These are phyloP conservation scores for Truncatella angustata DNA, from an alignment of 2,329 filamentous ascomycete genomes.

Conservation along the genomic window DNA sequence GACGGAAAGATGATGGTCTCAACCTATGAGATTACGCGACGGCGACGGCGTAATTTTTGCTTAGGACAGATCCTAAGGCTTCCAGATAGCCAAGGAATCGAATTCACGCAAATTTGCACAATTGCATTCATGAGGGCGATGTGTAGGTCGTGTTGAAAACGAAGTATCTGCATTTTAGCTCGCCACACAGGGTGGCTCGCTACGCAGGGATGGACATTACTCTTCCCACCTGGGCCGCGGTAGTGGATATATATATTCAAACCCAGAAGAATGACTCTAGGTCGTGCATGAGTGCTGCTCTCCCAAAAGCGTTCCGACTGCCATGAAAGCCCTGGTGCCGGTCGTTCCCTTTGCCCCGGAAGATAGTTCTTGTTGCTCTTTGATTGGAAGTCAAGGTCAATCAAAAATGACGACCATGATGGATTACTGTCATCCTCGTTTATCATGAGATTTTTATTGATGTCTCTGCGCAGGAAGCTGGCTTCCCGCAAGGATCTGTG, in stretches of 20 bases:
- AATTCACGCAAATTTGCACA: neutral
- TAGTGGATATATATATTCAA: slow-evolving; percentile 39
- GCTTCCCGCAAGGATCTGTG: slow-evolving; percentile 28
- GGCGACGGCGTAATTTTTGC: neutral
- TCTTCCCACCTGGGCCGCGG: slow-evolving; percentile 23
- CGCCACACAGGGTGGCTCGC: slow-evolving; percentile 7
- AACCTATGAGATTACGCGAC: neutral
- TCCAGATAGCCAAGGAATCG: neutral
- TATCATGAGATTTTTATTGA: slow-evolving; percentile 39
- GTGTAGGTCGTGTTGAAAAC: neutral
- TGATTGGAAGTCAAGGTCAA: slow-evolving; percentile 32
- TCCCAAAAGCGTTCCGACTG: slow-evolving; percentile 14
- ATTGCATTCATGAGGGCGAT: neutral
- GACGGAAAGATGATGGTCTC: slow-evolving; percentile 1
- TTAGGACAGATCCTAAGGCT: neutral
- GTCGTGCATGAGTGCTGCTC: slow-evolving; percentile 15
- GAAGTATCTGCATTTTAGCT: slow-evolving; percentile 6
- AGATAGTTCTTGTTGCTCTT: slow-evolving; percentile 23
- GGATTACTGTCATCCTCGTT: slow-evolving; percentile 34
- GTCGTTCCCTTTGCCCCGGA: slow-evolving; percentile 35
- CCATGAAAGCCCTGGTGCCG: slow-evolving; percentile 25
- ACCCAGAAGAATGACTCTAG: slow-evolving; percentile 42
- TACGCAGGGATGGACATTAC: too few species aligned
- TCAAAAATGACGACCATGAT: slow-evolving; percentile 31
- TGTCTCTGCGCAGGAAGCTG: slow-evolving; percentile 36